A percentile compares a stretch with the other conserved stretches of the same genome.
Evolutionary conservation across 192 early-diverging fungal species (phyloP).

Genomic region (Diversispora eburnea): DNA sequence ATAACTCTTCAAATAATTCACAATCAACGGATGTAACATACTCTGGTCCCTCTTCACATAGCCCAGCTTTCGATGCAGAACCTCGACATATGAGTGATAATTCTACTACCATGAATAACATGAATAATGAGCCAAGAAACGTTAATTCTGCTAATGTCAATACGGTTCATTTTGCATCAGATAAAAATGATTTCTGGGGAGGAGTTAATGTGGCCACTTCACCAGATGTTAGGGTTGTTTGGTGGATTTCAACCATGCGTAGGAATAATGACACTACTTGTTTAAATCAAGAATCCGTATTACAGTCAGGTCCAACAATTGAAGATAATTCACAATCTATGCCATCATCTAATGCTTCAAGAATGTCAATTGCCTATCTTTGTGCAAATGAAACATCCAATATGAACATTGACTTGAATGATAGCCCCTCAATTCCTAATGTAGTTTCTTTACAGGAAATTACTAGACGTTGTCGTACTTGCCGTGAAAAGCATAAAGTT

Average conservation of each 20-base stretch:
- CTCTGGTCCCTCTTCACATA: too few relatives aligned
- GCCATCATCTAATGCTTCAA: background rate
- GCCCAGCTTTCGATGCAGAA: too few relatives aligned
- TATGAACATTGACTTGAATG: background rate
- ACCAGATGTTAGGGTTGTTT: background rate
- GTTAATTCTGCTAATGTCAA: too few relatives aligned
- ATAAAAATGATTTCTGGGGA: background rate
- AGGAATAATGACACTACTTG: background rate
- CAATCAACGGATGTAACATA: too few relatives aligned
- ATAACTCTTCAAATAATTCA: too few relatives aligned
- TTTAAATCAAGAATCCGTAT: background rate
- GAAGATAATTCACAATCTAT: background rate
- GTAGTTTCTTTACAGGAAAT: background rate
- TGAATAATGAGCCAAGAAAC: too few relatives aligned
- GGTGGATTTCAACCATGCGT: background rate
- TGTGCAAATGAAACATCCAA: background rate
- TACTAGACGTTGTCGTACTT: background rate
- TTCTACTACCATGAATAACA: too few relatives aligned
- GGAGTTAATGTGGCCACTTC: background rate
- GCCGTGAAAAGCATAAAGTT: background rate
- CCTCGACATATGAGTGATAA: too few relatives aligned
- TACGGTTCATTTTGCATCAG: background rate
- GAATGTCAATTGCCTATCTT: slow-evolving; percentile 12
- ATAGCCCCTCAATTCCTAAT: background rate
- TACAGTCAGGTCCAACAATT: background rate